Base-by-base conservation (phyloP, 2,329 filamentous ascomycete genomes). In the Cryphonectria nitschkei region DNA sequence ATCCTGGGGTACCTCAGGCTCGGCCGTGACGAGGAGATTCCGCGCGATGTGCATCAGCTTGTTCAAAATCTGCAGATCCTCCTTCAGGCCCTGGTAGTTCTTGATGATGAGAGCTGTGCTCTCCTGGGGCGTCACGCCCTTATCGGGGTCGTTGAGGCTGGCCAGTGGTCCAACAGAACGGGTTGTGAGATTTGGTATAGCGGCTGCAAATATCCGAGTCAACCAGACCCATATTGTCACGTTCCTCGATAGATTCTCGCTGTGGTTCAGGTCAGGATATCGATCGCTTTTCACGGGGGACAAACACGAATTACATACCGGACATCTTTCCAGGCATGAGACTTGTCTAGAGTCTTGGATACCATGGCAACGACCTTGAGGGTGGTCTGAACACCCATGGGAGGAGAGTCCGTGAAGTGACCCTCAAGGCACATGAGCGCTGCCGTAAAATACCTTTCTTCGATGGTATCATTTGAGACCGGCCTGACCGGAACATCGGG, bases 41-140 rank as follows among this genome's bases (percentile, higher is more conserved):
- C 89, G 82, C 0, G 88, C 88, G 76, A 91, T 89, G 72, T 90
- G 88, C 86, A 91, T 88, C 70, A 91, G 81, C 80, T 90, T 90
- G 81, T 90, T 90, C 68, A 91, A 82, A 70, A 88, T 86, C 68
- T 87, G 86, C 69, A 91, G 79, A 70, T 91, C 89, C 71, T 90
- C 88, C 75, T 89, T 88, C 71, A 91, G 83, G 37, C 83, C 82
- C 7, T 82, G 83, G 75, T 90, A 88, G 77, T 91, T 89, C 79
- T 88, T 88, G 50, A 90, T 84, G 72, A 91, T 90, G 52, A 91
- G 80, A 22, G 85, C 84, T 1, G 88, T 89, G 78, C 87, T 89
- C 78, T 91, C 89, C 50, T 88, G 86, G 2, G 87, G 85, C n/a
- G 85, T 88, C 68, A 88, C 84, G 43, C 86, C 85, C 74, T 85